A percentile compares a stretch with the other conserved stretches of the same genome.
These are phyloP conservation scores for Aureobasidium sp. DNA, from an alignment of 2,329 filamentous ascomycete species.

Conservation along the genomic window DNA sequence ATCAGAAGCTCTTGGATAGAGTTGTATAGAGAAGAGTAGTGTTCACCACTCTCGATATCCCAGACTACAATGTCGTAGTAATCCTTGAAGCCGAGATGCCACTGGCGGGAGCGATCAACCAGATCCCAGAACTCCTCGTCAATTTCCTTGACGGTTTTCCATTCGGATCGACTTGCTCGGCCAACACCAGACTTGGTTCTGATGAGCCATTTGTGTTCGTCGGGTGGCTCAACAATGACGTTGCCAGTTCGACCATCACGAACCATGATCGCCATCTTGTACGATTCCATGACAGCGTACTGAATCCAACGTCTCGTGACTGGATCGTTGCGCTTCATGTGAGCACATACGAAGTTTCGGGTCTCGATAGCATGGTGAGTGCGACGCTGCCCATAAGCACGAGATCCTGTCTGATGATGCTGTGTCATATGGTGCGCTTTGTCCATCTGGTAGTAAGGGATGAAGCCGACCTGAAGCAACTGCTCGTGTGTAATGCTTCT, in stretches of 20 bases:
- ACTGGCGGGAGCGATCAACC: slow-evolving; percentile 8
- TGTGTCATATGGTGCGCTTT: slow-evolving; percentile 26
- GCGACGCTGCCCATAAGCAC: slow-evolving; percentile 25
- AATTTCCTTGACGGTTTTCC: slow-evolving; percentile 28
- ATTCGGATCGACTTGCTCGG: slow-evolving; percentile 32
- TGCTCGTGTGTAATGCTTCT: slow-evolving; percentile 32
- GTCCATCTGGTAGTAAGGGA: slow-evolving; percentile 28
- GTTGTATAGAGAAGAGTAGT: slow-evolving; percentile 18
- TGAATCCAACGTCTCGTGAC: slow-evolving; percentile 35
- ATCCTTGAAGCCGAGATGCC: slow-evolving; percentile 29
- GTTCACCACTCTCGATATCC: slow-evolving; percentile 29
- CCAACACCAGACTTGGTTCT: slow-evolving; percentile 33
- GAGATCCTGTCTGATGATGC: slow-evolving; percentile 20
- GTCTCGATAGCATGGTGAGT: slow-evolving; percentile 28
- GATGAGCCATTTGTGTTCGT: slow-evolving; percentile 32
- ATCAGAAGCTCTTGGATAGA: slow-evolving; percentile 25
- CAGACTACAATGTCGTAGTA: slow-evolving; percentile 33
- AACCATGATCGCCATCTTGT: slow-evolving; percentile 31
- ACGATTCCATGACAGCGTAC: slow-evolving; percentile 33
- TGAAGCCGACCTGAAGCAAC: slow-evolving; percentile 33
- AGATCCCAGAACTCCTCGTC: slow-evolving; percentile 19
- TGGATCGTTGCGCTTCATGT: slow-evolving; percentile 35
- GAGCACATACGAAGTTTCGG: slow-evolving; percentile 34
- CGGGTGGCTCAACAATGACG: slow-evolving; percentile 20
- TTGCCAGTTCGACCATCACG: slow-evolving; percentile 18